Percentiles rank a stretch among this genome's conserved stretches.
phyloP scores from a whole-genome alignment of 352 stramenopile genomes.

The Phytophthora colocasiae region DNA sequence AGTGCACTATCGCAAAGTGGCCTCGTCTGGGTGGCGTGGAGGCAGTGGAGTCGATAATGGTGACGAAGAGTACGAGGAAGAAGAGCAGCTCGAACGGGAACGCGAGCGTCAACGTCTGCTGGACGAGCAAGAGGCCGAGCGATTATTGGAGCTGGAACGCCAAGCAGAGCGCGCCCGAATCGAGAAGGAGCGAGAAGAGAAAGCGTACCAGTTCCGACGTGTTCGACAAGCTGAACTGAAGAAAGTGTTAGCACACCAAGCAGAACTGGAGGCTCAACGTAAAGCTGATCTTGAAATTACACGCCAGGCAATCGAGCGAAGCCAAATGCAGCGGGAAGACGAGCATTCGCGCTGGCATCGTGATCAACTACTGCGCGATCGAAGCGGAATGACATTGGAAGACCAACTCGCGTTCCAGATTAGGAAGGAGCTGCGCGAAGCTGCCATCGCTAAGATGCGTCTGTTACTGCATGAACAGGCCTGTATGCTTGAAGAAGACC shows the following conservation, averaged over 20 bases:
- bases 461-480: conserved; percentile 51
- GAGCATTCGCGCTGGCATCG: conserved; percentile 35
- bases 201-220: conserved; percentile 54
- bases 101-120: conserved; percentile 62
- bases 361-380: conserved; percentile 41
- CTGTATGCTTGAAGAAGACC: conserved; percentile 61
- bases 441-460: conserved; percentile 38
- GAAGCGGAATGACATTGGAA: conserved; percentile 51
- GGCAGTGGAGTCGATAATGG: conserved; percentile 76
- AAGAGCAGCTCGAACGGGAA: conserved; percentile 67
- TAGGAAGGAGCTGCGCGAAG: conserved; percentile 39
- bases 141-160: conserved; percentile 58
- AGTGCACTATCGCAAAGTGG: conserved; percentile 47
- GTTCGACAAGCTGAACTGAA: conserved; percentile 62
- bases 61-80: conserved; percentile 78
- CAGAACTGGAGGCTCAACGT: conserved; percentile 57
- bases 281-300: conserved; percentile 43
- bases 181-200: conserved; percentile 75
- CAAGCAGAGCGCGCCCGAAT: conserved; percentile 55
- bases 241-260: conserved; percentile 63
- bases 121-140: conserved; percentile 68
- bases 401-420: conserved; percentile 39
- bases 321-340: conserved; percentile 53
- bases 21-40: conserved; percentile 52
- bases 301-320: conserved; percentile 27